phyloP scores from a whole-genome alignment of 2,329 filamentous ascomycete species.

The Sclerotinia minor region DNA sequence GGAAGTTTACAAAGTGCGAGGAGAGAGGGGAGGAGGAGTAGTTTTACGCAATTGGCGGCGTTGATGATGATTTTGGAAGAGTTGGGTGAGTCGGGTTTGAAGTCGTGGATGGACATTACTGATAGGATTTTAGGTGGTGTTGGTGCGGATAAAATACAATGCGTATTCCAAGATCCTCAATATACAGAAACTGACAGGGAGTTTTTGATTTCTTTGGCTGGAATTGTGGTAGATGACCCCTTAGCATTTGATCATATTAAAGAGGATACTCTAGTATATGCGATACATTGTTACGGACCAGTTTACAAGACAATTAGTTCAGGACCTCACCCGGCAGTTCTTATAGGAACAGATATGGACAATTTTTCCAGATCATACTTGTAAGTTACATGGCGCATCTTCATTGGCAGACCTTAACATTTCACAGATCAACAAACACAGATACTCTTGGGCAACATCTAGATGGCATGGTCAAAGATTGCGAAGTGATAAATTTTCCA shows the following conservation, averaged over 20 bases:
- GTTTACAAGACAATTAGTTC: constrained; percentile 38
- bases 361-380: constrained; percentile 36
- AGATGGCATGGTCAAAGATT: constrained; percentile 36
- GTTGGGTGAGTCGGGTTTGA: constrained; percentile 27
- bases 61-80: constrained; percentile 35
- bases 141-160: constrained; percentile 9
- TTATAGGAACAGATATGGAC: constrained; percentile 40
- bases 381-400: constrained; percentile 27
- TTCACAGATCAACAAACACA: constrained; percentile 25
- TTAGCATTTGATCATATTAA: constrained; percentile 36
- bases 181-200: constrained; percentile 40
- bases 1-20: constrained; percentile 40
- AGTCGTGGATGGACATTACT: constrained; percentile 2
- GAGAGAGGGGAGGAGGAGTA: constrained; percentile 37
- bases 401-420: background rate
- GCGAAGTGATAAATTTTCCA: constrained; percentile 37
- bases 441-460: constrained; percentile 28
- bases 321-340: constrained; percentile 32
- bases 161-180: constrained; percentile 40
- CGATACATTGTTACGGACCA: constrained; percentile 41
- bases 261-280: constrained; percentile 39
- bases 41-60: constrained; percentile 40
- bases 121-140: background rate
- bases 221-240: constrained; percentile 38
- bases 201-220: constrained; percentile 36